A percentile compares a stretch with the other conserved stretches of the same genome.
Evolutionary conservation across 2,329 filamentous ascomycete species (phyloP).

Genomic region (Cadophora sp.): DNA sequence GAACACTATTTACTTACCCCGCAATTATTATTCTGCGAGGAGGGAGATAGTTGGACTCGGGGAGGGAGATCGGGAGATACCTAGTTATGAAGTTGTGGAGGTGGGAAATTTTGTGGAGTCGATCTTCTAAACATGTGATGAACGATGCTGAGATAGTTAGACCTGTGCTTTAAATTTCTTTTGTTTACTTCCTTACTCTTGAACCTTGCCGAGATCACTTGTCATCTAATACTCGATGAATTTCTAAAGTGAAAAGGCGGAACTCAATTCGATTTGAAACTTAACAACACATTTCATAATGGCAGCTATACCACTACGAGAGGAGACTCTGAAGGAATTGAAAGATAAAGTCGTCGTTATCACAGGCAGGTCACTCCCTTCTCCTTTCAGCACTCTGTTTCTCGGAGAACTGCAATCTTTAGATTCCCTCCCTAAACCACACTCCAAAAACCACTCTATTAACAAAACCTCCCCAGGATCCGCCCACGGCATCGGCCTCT

Average conservation of each 20-base stretch:
- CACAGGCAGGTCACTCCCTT: background rate
- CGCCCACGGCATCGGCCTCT: conserved; percentile 59
- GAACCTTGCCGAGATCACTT: background rate
- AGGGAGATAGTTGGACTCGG: background rate
- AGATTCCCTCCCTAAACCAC: background rate
- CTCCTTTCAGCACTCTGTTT: background rate
- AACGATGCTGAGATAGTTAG: no score
- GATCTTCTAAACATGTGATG: no score
- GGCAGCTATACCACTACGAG: conserved; percentile 50
- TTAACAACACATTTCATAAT: conserved; percentile 38
- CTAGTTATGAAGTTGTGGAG: no score
- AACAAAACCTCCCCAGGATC: background rate
- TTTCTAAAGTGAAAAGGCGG: no score
- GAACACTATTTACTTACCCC: background rate
- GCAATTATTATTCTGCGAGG: background rate
- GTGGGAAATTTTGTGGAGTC: no score
- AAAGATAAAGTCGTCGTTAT: conserved; percentile 13
- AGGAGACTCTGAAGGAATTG: conserved; percentile 4
- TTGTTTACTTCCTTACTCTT: background rate
- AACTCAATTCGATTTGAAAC: background rate
- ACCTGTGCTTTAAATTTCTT: background rate
- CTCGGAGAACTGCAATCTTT: no score
- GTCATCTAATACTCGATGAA: no score
- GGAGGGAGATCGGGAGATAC: background rate
- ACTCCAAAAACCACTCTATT: background rate